These are phyloP conservation scores for Taxawa tesnikishii DNA, from an alignment of 2,329 filamentous ascomycete genomes.

Conservation along the genomic window DNA sequence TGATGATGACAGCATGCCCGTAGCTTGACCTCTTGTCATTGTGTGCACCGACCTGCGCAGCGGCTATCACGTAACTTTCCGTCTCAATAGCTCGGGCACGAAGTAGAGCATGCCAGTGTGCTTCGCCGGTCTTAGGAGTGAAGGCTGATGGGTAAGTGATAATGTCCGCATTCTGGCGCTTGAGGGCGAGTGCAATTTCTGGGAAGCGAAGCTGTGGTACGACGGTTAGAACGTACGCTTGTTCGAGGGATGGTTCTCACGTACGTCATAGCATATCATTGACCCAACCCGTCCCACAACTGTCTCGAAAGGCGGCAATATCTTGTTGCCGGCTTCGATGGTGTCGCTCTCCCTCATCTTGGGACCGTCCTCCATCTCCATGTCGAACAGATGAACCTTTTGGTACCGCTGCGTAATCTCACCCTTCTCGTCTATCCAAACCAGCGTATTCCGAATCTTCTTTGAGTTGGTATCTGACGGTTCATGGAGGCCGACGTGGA, in stretches of 20 bases:
- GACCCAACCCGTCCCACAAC: constrained; percentile 63
- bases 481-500: constrained; percentile 84
- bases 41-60: constrained; percentile 65
- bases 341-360: constrained; percentile 51
- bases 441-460: constrained; percentile 49
- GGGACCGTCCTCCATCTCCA: constrained; percentile 49
- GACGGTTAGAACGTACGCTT: background rate
- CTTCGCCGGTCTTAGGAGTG: constrained; percentile 69
- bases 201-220: constrained; percentile 58
- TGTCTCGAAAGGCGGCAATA: constrained; percentile 61
- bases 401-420: constrained; percentile 57
- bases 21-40: constrained; percentile 71
- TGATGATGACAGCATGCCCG: constrained; percentile 73
- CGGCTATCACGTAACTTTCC: constrained; percentile 75
- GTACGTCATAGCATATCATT: constrained; percentile 76
- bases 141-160: constrained; percentile 85
- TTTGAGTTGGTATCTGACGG: constrained; percentile 39
- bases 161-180: constrained; percentile 56
- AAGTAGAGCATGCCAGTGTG: constrained; percentile 76
- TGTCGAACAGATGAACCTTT: constrained; percentile 85
- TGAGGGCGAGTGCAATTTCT: constrained; percentile 58
- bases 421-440: constrained; percentile 54
- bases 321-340: constrained; percentile 53
- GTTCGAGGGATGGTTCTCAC: constrained; percentile 9
- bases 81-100: constrained; percentile 77